These are phyloP conservation scores for Prunus davidiana DNA, from an alignment of 306 rosid genomes.

Conservation along the genomic window DNA sequence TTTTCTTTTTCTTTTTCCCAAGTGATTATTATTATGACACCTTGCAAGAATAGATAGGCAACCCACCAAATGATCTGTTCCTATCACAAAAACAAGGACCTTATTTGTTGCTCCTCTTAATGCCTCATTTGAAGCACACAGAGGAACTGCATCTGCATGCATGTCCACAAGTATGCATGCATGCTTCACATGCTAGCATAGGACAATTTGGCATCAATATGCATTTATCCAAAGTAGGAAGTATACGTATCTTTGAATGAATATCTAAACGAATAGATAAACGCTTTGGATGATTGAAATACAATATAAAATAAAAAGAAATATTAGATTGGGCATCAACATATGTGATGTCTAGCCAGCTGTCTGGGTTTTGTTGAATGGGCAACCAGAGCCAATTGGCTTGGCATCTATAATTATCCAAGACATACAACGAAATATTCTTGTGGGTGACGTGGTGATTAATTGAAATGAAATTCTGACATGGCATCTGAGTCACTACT, in stretches of 20 bases:
- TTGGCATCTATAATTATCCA: constrained; percentile 5
- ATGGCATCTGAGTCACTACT: constrained; percentile 28
- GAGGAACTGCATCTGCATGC: background rate
- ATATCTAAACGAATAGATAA: no score
- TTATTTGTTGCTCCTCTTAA: background rate
- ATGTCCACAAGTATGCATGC: background rate
- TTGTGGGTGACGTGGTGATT: constrained; percentile 19
- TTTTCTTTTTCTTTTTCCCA: background rate
- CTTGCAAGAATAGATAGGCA: constrained; percentile 17
- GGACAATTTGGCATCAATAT: background rate
- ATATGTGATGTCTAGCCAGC: background rate
- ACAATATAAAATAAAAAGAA: background rate
- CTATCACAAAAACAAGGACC: constrained; percentile 1
- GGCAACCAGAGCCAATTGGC: no score
- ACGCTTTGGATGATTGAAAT: no score
- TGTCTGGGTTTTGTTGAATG: background rate
- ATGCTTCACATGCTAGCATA: background rate
- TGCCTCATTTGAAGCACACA: background rate
- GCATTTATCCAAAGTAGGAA: background rate
- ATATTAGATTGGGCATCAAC: background rate
- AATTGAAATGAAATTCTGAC: constrained; percentile 20
- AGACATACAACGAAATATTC: background rate
- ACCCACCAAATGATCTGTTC: constrained; percentile 27
- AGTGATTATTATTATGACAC: constrained; percentile 19
- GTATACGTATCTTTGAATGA: background rate